phyloP scores from a whole-genome alignment of 73 alveolate species.

The Loxodes magnus region DNA sequence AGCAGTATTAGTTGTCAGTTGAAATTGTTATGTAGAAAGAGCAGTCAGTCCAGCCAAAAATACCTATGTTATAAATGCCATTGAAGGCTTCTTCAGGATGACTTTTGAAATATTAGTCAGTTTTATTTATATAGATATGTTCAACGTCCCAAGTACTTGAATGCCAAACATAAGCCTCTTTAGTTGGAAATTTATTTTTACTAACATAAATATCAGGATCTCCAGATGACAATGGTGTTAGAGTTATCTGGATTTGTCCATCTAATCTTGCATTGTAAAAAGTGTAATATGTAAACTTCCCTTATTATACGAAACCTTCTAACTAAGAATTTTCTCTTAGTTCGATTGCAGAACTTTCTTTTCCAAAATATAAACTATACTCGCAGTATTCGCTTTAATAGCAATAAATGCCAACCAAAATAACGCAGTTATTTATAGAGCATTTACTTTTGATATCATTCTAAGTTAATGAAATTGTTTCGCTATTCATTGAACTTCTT shows the following conservation, averaged over 20 bases:
- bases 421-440: slow-evolving; percentile 2
- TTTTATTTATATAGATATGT: not conserved
- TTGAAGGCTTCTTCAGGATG: not conserved
- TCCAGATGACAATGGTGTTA: slow-evolving; percentile 1
- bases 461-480: not conserved
- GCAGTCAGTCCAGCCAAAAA: not conserved
- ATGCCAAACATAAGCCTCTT: not conserved
- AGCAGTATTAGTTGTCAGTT: not conserved
- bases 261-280: not conserved
- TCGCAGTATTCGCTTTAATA: slow-evolving; percentile 4
- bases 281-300: not conserved
- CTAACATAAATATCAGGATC: slow-evolving; percentile 10
- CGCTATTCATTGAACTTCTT: no score
- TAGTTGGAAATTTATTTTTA: not conserved
- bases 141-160: slow-evolving; percentile 11
- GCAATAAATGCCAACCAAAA: not conserved
- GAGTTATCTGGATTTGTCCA: not conserved
- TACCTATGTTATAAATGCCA: slow-evolving; percentile 11
- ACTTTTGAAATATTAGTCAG: not conserved
- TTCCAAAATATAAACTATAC: no score
- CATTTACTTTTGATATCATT: not conserved
- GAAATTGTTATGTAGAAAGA: slow-evolving; percentile 4
- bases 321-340: not conserved
- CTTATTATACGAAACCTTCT: not conserved
- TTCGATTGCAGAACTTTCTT: no score